Conservation (phyloP, 169 alveolate genomes). For the Cryptosporidium andersoni region DNA sequence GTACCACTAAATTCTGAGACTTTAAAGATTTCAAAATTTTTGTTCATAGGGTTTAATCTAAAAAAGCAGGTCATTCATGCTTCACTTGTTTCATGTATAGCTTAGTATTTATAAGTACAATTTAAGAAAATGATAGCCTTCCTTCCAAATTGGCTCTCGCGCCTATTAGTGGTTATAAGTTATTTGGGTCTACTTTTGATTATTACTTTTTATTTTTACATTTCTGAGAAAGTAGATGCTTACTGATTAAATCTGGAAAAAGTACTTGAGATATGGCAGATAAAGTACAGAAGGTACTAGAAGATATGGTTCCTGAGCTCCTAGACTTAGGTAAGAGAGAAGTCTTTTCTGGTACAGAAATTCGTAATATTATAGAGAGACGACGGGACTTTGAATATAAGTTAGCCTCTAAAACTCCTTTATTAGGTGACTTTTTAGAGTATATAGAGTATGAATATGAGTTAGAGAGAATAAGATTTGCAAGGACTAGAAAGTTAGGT, state of each 20-base stretch:
- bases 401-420: slow-evolving; percentile 61
- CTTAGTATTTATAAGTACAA: background rate
- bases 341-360: slow-evolving; percentile 67
- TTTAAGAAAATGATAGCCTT: too few relatives aligned
- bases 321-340: slow-evolving; percentile 70
- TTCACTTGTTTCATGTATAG: slow-evolving; percentile 25
- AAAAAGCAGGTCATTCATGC: background rate
- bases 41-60: slow-evolving; percentile 45
- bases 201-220: too few relatives aligned
- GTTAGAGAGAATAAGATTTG: slow-evolving; percentile 37
- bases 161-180: too few relatives aligned
- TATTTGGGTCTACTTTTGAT: too few relatives aligned
- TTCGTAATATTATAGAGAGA: slow-evolving; percentile 54
- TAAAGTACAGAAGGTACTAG: slow-evolving; percentile 74
- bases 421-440: slow-evolving; percentile 38
- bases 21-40: slow-evolving; percentile 38
- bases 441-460: slow-evolving; percentile 58
- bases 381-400: slow-evolving; percentile 72
- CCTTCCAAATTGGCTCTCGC: too few relatives aligned
- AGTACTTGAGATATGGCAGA: slow-evolving; percentile 71
- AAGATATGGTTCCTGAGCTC: slow-evolving; percentile 75
- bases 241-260: background rate
- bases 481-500: slow-evolving; percentile 28
- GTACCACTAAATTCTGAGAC: slow-evolving; percentile 45
- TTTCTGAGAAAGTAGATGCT: background rate